Evolutionary conservation across 495 filamentous ascomycete genomes (phyloP).

Genomic region (Massariosphaeria phaeospora): DNA sequence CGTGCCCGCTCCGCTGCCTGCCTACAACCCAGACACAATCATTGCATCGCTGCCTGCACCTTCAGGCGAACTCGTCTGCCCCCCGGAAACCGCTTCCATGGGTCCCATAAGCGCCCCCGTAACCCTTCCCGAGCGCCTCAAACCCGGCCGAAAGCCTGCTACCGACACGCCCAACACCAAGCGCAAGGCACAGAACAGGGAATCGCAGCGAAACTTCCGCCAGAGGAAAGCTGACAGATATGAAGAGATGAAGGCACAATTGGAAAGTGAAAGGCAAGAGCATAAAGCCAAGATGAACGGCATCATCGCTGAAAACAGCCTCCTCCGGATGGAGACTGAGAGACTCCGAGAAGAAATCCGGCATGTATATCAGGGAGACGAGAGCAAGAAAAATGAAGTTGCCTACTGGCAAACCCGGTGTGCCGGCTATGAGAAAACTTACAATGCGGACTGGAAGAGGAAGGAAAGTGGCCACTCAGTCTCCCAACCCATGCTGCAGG

Average conservation of each 20-base stretch:
- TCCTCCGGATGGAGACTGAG: too few species aligned
- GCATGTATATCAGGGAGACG: too few species aligned
- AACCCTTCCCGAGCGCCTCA: constrained; percentile 29
- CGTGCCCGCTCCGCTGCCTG: constrained; percentile 1
- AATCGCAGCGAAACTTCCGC: constrained; percentile 32
- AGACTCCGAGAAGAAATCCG: too few species aligned
- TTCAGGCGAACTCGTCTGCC: constrained; percentile 3
- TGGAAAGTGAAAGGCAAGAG: constrained; percentile 21
- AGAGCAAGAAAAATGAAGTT: too few species aligned
- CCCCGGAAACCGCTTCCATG: constrained; percentile 25
- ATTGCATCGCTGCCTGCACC: constrained; percentile 24
- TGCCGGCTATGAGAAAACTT: too few species aligned
- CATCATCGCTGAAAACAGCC: constrained; percentile 7
- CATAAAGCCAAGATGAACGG: constrained; percentile 15
- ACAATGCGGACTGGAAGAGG: too few species aligned
- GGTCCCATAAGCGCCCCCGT: constrained; percentile 28
- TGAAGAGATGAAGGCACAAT: constrained; percentile 19
- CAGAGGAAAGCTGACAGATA: constrained; percentile 25
- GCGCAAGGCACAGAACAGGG: constrained; percentile 35
- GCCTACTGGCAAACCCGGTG: too few species aligned
- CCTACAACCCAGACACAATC: neutral
- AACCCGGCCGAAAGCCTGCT: constrained; percentile 36
- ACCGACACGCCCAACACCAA: constrained; percentile 32
- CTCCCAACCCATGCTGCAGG: too few species aligned
- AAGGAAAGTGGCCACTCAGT: too few species aligned